These are phyloP conservation scores for Kodamaea sagamina DNA, from an alignment of 805 yeast genomes.

Conservation along the genomic window DNA sequence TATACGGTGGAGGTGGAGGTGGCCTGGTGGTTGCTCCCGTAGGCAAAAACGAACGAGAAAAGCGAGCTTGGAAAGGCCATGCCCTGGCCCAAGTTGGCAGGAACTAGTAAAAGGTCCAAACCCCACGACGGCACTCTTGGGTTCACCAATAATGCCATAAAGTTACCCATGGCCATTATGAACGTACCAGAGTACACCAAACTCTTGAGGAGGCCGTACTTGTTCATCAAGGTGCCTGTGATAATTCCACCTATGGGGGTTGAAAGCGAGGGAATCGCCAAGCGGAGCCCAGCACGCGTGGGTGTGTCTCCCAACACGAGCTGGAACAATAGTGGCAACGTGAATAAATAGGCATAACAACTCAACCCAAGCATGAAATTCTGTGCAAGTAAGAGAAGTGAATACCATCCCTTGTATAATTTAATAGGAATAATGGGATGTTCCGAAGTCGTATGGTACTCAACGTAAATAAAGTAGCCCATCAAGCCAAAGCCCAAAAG, in stretches of 20 bases:
- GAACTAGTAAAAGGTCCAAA: slow-evolving; percentile 27
- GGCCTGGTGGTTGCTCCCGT: slow-evolving; percentile 34
- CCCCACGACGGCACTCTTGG: slow-evolving; percentile 26
- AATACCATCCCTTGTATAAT: slow-evolving; percentile 24
- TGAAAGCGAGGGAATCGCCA: slow-evolving; percentile 42
- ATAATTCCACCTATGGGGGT: slow-evolving; percentile 46
- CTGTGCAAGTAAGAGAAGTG: slow-evolving; percentile 26
- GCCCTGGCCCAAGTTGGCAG: slow-evolving; percentile 43
- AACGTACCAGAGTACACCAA: slow-evolving; percentile 36
- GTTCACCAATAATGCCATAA: slow-evolving; percentile 21
- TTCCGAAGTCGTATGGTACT: slow-evolving; percentile 22
- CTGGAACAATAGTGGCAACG: slow-evolving; percentile 45
- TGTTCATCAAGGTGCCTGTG: slow-evolving; percentile 42
- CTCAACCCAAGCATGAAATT: slow-evolving; percentile 41
- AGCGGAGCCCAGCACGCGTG: slow-evolving; percentile 26
- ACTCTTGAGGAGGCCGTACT: slow-evolving; percentile 23
- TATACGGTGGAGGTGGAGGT: slow-evolving; percentile 42
- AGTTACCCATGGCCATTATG: slow-evolving; percentile 37
- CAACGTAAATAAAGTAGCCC: slow-evolving; percentile 21
- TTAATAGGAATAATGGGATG: slow-evolving; percentile 37
- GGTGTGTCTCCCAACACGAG: slow-evolving; percentile 37
- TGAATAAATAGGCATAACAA: slow-evolving; percentile 42
- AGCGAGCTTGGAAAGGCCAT: slow-evolving; percentile 38
- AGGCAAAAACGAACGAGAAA: slow-evolving; percentile 38
- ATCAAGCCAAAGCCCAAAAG: slow-evolving; percentile 15